These are phyloP conservation scores for Penicilliopsis zonata DNA, from an alignment of 495 filamentous ascomycete genomes.

Conservation along the genomic window DNA sequence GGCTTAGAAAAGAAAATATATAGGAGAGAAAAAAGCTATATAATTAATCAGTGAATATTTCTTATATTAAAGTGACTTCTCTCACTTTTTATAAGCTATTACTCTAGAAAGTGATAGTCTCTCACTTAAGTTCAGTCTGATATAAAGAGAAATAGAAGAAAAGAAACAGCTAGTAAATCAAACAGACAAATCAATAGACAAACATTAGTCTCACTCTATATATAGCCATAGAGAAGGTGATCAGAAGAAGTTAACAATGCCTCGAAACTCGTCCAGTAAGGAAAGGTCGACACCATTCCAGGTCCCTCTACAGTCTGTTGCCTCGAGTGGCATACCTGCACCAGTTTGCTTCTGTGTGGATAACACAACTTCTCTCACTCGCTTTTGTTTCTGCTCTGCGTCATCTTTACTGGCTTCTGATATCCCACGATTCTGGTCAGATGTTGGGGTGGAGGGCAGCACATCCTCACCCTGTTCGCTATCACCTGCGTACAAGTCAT, in stretches of 20 bases:
- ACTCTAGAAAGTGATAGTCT: neutral
- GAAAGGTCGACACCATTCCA: conserved; percentile 24
- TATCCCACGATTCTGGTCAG: no score
- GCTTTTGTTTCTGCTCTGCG: neutral
- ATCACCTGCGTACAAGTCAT: no score
- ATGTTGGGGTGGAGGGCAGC: no score
- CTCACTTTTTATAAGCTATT: neutral
- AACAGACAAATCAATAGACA: no score
- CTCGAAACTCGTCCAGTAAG: conserved; percentile 26
- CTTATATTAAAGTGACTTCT: neutral
- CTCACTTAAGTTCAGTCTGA: no score
- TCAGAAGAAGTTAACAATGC: conserved; percentile 27
- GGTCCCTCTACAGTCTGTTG: neutral
- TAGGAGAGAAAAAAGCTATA: neutral
- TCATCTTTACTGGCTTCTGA: no score
- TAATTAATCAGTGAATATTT: neutral
- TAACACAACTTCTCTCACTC: neutral
- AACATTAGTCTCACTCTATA: no score
- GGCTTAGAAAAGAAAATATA: neutral
- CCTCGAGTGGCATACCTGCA: neutral
- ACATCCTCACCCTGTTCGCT: no score
- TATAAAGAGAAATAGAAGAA: no score
- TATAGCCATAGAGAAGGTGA: no score
- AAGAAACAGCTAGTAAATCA: no score
- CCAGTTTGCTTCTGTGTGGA: neutral